Evolutionary conservation across 2,329 filamentous ascomycete species (phyloP).

Genomic region (Scedosporium boydii): DNA sequence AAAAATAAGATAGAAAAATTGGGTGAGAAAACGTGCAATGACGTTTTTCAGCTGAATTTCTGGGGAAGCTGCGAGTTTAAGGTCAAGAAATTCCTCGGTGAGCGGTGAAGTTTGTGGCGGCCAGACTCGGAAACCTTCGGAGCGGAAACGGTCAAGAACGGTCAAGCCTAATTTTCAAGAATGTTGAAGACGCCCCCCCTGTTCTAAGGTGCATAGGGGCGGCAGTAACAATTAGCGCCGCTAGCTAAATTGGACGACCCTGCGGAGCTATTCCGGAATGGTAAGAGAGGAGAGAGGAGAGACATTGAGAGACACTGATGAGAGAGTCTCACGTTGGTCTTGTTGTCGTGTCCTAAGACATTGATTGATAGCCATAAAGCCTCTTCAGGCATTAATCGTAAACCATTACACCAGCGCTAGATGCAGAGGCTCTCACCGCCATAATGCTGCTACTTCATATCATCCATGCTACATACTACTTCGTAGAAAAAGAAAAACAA

Average conservation of each 20-base stretch:
- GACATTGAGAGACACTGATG: not conserved
- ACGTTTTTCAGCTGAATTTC: conserved; percentile 8
- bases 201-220: not conserved
- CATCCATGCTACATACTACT: not conserved
- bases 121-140: not conserved
- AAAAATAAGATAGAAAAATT: not conserved
- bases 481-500: not conserved
- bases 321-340: not conserved
- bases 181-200: no score
- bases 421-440: not conserved
- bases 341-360: not conserved
- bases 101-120: not conserved
- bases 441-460: not conserved
- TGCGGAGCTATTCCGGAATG: not conserved
- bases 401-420: not conserved
- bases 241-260: not conserved
- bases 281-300: not conserved
- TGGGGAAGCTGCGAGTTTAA: not conserved
- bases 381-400: not conserved
- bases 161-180: not conserved
- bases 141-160: not conserved
- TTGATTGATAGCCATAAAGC: not conserved
- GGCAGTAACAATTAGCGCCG: not conserved
- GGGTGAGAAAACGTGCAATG: not conserved
- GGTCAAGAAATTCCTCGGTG: not conserved